Conservation (phyloP, 208 protist genomes). For the Tritrichomonas musculus region DNA sequence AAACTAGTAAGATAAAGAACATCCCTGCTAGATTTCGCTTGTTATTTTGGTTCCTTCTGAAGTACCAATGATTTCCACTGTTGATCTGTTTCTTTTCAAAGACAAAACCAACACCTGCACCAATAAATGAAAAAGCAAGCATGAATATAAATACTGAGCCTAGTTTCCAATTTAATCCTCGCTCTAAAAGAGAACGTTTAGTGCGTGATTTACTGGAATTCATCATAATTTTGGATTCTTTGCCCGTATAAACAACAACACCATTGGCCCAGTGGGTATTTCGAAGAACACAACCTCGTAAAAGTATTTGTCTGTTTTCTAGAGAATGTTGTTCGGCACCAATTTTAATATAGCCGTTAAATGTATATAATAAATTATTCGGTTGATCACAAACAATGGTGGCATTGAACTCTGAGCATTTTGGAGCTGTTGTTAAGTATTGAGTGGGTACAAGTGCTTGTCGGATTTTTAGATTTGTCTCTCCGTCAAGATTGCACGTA, state of each 20-base stretch:
- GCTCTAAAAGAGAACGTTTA: constrained; percentile 50
- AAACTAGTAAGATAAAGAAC: not conserved
- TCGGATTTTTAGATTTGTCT: constrained; percentile 43
- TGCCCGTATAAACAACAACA: constrained; percentile 56
- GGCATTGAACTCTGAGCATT: not conserved
- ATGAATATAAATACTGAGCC: constrained; percentile 51
- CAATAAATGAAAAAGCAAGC: constrained; percentile 46
- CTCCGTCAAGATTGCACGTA: constrained; percentile 47
- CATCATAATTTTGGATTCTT: constrained; percentile 57
- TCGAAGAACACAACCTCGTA: constrained; percentile 46
- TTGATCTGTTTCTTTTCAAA: not conserved
- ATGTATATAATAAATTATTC: not conserved
- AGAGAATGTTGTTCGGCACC: not conserved
- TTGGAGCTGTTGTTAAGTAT: not conserved
- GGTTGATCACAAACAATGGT: not conserved
- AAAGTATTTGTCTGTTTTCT: constrained; percentile 34
- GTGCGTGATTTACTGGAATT: constrained; percentile 41
- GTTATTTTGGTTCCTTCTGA: constrained; percentile 31
- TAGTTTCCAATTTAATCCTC: constrained; percentile 48
- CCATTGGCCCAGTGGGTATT: constrained; percentile 52
- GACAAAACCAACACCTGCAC: constrained; percentile 41
- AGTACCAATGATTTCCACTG: not conserved
- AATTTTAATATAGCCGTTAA: not conserved
- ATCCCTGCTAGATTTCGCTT: constrained; percentile 30
- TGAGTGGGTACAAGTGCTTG: not conserved